Evolutionary conservation across 768 basidiomycete species (phyloP).

Genomic region (Suillus decipiens): DNA sequence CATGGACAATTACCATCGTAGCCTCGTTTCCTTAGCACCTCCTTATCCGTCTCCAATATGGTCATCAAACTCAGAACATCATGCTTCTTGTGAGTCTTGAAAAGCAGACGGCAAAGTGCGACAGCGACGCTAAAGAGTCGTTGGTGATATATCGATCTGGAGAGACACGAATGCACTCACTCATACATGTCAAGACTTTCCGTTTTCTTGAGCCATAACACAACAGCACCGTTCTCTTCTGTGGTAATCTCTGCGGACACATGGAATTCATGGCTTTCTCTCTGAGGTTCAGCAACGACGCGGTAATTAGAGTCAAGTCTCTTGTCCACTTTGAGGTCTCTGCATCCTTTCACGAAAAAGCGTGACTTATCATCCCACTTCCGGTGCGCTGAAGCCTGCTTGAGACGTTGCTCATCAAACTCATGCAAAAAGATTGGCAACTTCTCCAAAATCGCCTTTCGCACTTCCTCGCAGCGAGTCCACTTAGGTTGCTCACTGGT

Average conservation of each 20-base stretch:
- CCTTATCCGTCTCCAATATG: slow-evolving; percentile 82
- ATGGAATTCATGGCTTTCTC: slow-evolving; percentile 34
- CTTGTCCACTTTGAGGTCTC: slow-evolving; percentile 59
- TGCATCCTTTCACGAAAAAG: slow-evolving; percentile 65
- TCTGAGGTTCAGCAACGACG: background rate
- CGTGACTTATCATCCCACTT: slow-evolving; percentile 60
- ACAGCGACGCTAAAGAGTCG: slow-evolving; percentile 65
- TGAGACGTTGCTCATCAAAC: slow-evolving; percentile 57
- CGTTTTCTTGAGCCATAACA: slow-evolving; percentile 54
- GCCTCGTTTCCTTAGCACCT: slow-evolving; percentile 73
- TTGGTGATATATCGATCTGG: background rate
- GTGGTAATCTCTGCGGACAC: slow-evolving; percentile 57
- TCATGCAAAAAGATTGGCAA: slow-evolving; percentile 88
- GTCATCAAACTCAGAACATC: slow-evolving; percentile 88
- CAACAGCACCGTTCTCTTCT: slow-evolving; percentile 51
- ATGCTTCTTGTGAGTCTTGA: slow-evolving; percentile 73
- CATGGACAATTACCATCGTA: slow-evolving; percentile 61
- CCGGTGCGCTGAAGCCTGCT: slow-evolving; percentile 47
- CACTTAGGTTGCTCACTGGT: slow-evolving; percentile 42
- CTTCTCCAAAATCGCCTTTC: slow-evolving; percentile 66
- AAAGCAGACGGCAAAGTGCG: slow-evolving; percentile 73
- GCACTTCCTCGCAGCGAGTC: slow-evolving; percentile 46
- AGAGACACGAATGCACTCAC: slow-evolving; percentile 59
- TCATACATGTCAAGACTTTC: slow-evolving; percentile 65
- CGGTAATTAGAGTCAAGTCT: slow-evolving; percentile 49